These are phyloP conservation scores for Fusarium virguliforme DNA, from an alignment of 2,329 filamentous ascomycete species.

Conservation along the genomic window DNA sequence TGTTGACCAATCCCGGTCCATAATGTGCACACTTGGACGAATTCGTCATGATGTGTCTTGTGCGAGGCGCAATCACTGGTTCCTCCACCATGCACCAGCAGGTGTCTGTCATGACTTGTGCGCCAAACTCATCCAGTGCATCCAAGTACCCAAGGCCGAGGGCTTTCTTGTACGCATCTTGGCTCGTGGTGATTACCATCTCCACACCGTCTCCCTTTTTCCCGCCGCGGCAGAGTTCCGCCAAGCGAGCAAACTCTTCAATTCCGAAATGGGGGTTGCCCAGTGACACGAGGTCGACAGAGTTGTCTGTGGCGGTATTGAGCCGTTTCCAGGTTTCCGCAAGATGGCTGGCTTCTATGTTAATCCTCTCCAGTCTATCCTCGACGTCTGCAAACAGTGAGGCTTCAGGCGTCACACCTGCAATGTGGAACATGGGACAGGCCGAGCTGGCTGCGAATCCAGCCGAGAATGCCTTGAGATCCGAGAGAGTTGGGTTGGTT, in stretches of 20 bases:
- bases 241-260: neutral
- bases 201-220: neutral
- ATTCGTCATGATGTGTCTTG: conserved; percentile 11
- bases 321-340: neutral
- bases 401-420: neutral
- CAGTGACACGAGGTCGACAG: neutral
- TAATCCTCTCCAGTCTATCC: neutral
- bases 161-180: neutral
- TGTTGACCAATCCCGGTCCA: conserved; percentile 11
- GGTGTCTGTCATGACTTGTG: conserved; percentile 13
- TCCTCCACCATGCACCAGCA: conserved; percentile 24
- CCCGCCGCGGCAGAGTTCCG: neutral
- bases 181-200: neutral
- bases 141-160: neutral
- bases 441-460: neutral
- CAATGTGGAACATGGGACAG: neutral
- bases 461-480: neutral
- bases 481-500: neutral
- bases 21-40: conserved; percentile 20
- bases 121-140: conserved; percentile 5
- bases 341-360: neutral
- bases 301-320: neutral
- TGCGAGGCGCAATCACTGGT: conserved; percentile 4
- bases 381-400: neutral
- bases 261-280: neutral